phyloP scores from a whole-genome alignment of 345 rosid genomes.

The Eucalyptus curtisii region DNA sequence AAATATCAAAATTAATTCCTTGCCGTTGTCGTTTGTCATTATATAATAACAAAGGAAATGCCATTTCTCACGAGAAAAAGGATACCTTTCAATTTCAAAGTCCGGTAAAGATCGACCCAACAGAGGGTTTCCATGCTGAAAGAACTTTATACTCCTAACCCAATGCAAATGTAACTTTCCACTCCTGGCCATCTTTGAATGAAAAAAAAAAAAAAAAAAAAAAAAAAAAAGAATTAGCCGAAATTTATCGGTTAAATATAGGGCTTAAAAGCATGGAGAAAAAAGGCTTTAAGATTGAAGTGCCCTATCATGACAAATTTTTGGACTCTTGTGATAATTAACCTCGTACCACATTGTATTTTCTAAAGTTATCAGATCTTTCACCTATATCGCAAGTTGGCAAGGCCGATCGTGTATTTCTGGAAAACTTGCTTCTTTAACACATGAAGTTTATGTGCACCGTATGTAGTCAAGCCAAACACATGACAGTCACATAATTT shows the following conservation, averaged over 20 bases:
- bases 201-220: no score
- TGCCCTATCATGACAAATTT: background rate
- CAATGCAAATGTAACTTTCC: background rate
- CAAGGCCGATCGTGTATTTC: background rate
- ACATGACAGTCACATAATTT: background rate
- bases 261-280: background rate
- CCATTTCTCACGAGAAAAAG: background rate
- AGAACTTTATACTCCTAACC: background rate
- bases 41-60: background rate
- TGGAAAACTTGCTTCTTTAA: background rate
- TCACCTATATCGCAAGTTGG: background rate
- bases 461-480: background rate
- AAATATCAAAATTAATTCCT: background rate
- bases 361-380: background rate
- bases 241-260: background rate
- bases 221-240: no score
- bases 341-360: background rate
- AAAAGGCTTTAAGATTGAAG: background rate
- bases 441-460: background rate
- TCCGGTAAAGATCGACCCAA: background rate
- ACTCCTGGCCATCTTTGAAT: background rate
- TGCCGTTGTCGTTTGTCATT: background rate
- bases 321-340: background rate
- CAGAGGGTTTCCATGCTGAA: background rate
- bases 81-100: background rate